Evolutionary conservation across 345 rosid genomes (phyloP), one percentile per base, ranked within the genome.

Genomic region (Melastoma malabathricum): DNA sequence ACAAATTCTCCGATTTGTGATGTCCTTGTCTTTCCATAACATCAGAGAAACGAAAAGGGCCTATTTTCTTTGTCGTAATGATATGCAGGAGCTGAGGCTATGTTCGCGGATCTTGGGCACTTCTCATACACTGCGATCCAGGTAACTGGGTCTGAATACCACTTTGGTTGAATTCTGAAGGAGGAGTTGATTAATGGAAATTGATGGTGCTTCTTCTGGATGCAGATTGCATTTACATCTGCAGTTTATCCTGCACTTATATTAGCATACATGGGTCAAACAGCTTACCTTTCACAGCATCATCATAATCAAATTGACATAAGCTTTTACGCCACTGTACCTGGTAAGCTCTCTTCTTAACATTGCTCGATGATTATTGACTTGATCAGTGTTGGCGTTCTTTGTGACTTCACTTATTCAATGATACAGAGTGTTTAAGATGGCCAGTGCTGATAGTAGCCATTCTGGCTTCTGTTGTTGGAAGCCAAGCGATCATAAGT

Each of bases 71-170:
- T 8, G 1, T 45, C 20, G 17, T 16, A 5, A 12, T 31, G 18
- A 38, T 25, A 12, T 83, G 68, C 83, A 93, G 99, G 99, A 47
- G 85, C 97, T 0, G 99, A 93, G 70, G 99, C 99, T 25, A 93
- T 93, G 99, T 93, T 88, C 76, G 95, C 99, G 66, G 99, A 93
- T 80, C 95, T 93, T 57, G 99, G 99, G 52, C 99, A 93, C 74
- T 93, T 93, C 81, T 77, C 86, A 48, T 93, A 88, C 47, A 65
- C 75, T 45, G 97, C 99, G 65, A 88, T 93, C 69, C 99, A 85
- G 86, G 95, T 57, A 56, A 31, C 52, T 3, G 13, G 16, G 13
- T 14, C 18, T n/a, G 3, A 15, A 45, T 43, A 31, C 38, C 7
- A 31, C 9, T 31, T 31, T 9, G 10, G 38, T 31, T 9, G 38